phyloP scores from a whole-genome alignment of 176 grass and related monocot genomes.

The Rhipidocladum racemiflorum region DNA sequence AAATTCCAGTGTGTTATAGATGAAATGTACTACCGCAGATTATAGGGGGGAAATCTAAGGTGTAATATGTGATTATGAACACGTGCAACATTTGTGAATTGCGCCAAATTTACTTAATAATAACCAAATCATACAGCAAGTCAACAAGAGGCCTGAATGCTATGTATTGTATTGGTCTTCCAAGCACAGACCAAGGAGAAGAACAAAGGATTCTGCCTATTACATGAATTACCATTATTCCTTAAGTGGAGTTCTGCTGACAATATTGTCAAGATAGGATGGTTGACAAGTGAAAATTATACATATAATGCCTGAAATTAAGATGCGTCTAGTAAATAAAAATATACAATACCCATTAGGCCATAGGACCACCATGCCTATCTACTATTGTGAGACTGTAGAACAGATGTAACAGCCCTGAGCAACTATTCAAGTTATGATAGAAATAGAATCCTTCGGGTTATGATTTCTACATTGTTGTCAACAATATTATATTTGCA shows the following conservation, averaged over 20 bases:
- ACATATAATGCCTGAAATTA: neutral
- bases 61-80: neutral
- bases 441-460: neutral
- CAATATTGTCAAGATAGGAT: constrained; percentile 1
- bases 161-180: neutral
- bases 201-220: neutral
- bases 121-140: neutral
- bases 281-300: neutral
- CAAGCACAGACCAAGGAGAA: neutral
- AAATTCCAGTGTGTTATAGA: neutral
- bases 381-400: neutral
- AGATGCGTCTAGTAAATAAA: neutral
- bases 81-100: neutral
- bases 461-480: neutral
- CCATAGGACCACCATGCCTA: neutral
- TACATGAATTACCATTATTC: neutral
- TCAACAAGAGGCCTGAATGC: neutral
- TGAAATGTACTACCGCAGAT: neutral
- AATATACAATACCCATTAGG: neutral
- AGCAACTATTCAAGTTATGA: neutral
- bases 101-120: neutral
- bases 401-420: neutral
- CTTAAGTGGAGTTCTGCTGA: neutral
- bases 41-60: neutral
- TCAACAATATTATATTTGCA: neutral